phyloP scores from a whole-genome alignment of 768 basidiomycete species.

The Rhodotorula paludigena region DNA sequence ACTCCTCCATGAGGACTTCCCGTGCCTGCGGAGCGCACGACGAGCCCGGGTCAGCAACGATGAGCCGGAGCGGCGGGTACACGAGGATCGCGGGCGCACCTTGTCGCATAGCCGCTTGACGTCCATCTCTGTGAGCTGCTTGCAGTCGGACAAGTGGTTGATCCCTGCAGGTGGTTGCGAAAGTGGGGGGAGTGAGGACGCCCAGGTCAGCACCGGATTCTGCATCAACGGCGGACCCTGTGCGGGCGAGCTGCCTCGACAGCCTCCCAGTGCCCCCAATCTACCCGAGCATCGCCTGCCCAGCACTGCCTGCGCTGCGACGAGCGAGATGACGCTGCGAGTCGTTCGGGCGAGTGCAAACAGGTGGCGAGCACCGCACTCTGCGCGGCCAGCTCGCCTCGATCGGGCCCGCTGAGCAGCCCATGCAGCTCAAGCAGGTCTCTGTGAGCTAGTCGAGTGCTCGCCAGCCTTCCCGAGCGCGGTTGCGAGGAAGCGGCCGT shows the following conservation, averaged over 20 bases:
- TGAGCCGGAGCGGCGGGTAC: too few relatives aligned
- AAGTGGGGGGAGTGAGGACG: neutral
- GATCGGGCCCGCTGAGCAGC: too few relatives aligned
- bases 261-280: neutral
- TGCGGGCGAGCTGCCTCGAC: neutral
- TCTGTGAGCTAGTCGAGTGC: neutral
- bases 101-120: conserved; percentile 99
- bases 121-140: conserved; percentile 88
- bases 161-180: conserved; percentile 57
- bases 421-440: too few relatives aligned
- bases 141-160: conserved; percentile 91
- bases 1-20: conserved; percentile 98
- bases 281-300: too few relatives aligned
- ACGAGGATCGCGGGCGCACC: conserved; percentile 54
- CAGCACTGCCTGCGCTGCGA: too few relatives aligned
- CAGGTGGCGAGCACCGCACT: too few relatives aligned
- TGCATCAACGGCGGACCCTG: too few relatives aligned
- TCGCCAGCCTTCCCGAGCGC: neutral
- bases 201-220: neutral
- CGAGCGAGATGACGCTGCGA: too few relatives aligned
- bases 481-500: neutral
- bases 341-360: too few relatives aligned
- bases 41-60: neutral
- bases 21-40: conserved; percentile 61
- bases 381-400: too few relatives aligned